These are phyloP conservation scores for Theobroma grandiflorum DNA, from an alignment of 441 rosid species.

Conservation along the genomic window DNA sequence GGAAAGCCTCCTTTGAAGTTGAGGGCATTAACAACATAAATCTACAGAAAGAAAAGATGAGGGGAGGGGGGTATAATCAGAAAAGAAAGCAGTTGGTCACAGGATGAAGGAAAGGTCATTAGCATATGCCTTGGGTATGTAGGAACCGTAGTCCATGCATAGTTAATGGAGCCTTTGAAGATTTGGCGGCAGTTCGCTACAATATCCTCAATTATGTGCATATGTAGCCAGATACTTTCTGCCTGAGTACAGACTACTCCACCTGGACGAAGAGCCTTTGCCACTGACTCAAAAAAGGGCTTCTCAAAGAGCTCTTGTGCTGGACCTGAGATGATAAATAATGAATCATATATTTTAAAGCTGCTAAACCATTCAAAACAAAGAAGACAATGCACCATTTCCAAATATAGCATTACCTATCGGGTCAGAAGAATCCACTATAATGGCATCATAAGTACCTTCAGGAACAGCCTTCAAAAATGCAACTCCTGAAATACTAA, in stretches of 20 bases:
- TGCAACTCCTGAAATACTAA: conserved; percentile 70
- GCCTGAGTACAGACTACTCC: conserved; percentile 94
- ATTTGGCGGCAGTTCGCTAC: conserved; percentile 80
- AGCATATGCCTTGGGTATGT: conserved; percentile 80
- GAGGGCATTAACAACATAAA: neutral
- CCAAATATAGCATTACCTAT: conserved; percentile 55
- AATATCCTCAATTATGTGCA: conserved; percentile 92
- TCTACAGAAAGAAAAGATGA: conserved; percentile 2
- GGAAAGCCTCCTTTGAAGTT: neutral
- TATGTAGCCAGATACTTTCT: conserved; percentile 97
- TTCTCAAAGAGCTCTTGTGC: conserved; percentile 96
- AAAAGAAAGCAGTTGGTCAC: neutral
- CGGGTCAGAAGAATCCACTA: conserved; percentile 95
- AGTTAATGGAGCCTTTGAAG: conserved; percentile 90
- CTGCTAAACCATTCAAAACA: neutral
- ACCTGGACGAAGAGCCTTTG: conserved; percentile 90
- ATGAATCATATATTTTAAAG: conserved; percentile 4
- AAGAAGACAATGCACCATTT: conserved; percentile 14
- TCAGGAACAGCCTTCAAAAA: conserved; percentile 76
- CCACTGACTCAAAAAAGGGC: conserved; percentile 80
- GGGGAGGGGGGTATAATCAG: neutral
- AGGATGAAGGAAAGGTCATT: neutral
- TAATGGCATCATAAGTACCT: conserved; percentile 90
- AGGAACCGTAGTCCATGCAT: conserved; percentile 97
- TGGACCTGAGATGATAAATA: conserved; percentile 62